Evolutionary conservation across 352 stramenopile genomes (phyloP), one percentile per base, ranked within the genome.

Genomic region (Phytophthora hybrid): DNA sequence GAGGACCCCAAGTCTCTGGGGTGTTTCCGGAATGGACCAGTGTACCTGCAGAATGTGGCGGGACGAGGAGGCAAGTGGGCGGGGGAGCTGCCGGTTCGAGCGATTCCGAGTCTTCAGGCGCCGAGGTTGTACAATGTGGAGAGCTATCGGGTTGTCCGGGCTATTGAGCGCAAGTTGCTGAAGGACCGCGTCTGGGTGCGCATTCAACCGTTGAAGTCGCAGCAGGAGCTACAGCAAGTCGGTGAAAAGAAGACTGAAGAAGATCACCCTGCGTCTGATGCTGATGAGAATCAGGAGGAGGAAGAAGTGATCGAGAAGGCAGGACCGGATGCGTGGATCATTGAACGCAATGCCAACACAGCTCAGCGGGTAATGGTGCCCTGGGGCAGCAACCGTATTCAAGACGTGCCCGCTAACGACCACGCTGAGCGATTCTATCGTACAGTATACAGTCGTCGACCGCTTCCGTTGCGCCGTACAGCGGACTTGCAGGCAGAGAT

Each of bases 161-260:
- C 83, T 0, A 67, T 92, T 37, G 85, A 92, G 52, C 82, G 88
- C 11, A 93, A 92, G 49, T 72, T 93, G 18, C 75, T 94, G 14
- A 91, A 94, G 66, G 85, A 94, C 59, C 84, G 89, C 5, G 76
- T 93, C 16, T 94, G 88, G 88, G 59, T 94, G 14, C 82, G 78
- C 13, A 87, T 90, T 39, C 60, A 79, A 34, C 58, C 71, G 31
- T 47, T 73, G 44, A 71, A 74, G 31, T 66, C 46, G 5, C 39
- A 41, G 9, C 52, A 63, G 26, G 57, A 69, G 13, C 18, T 69
- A 52, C 46, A 74, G 21, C 46, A 69, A 52, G 21, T 5, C 1
- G 54, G 60, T 14, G 72, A 73, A 29, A 77, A 77, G 59, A 63
- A 69, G 16, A 73, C 62, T 3, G 59, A 71, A 51, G 65, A 71